Percentiles rank a stretch among this genome's conserved stretches.
phyloP scores from a whole-genome alignment of 129 eudicot genomes.

The Helianthus tuberosus region DNA sequence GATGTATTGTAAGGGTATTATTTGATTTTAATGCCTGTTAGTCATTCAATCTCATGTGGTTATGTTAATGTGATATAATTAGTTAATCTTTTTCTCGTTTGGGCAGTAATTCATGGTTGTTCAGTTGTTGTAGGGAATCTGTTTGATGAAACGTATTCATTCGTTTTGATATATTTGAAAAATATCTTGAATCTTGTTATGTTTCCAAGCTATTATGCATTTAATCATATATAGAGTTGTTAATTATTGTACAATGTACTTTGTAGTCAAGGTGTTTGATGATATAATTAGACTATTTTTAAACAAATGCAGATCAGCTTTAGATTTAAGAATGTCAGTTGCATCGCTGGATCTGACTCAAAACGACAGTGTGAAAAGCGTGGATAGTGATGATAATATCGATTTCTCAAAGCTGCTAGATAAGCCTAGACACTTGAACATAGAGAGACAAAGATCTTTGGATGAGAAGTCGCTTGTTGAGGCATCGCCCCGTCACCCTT shows the following conservation, averaged over 20 bases:
- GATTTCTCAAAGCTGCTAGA: slow-evolving; percentile 71
- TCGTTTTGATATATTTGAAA: neutral
- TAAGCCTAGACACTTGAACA: slow-evolving; percentile 65
- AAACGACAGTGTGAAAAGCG: slow-evolving; percentile 39
- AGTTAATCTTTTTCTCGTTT: neutral
- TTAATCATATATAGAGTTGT: too few relatives aligned
- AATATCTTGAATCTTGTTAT: neutral
- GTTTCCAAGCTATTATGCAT: neutral
- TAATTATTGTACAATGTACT: too few relatives aligned
- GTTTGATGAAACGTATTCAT: neutral
- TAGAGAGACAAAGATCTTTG: slow-evolving; percentile 74
- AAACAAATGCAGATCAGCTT: slow-evolving; percentile 33
- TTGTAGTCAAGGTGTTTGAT: neutral
- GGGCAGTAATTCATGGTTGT: neutral
- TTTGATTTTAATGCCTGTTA: neutral
- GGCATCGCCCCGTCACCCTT: slow-evolving; percentile 55
- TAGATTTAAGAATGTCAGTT: slow-evolving; percentile 45
- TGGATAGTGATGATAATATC: slow-evolving; percentile 47
- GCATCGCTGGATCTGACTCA: slow-evolving; percentile 47
- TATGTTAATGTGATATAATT: neutral
- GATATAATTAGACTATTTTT: slow-evolving; percentile 5
- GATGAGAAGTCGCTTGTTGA: slow-evolving; percentile 79
- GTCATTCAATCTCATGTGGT: neutral
- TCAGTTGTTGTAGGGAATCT: neutral
- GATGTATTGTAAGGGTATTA: too few relatives aligned